These are phyloP conservation scores for Paraconiothyrium sp. DNA, from an alignment of 2,329 filamentous ascomycete species.

Conservation along the genomic window DNA sequence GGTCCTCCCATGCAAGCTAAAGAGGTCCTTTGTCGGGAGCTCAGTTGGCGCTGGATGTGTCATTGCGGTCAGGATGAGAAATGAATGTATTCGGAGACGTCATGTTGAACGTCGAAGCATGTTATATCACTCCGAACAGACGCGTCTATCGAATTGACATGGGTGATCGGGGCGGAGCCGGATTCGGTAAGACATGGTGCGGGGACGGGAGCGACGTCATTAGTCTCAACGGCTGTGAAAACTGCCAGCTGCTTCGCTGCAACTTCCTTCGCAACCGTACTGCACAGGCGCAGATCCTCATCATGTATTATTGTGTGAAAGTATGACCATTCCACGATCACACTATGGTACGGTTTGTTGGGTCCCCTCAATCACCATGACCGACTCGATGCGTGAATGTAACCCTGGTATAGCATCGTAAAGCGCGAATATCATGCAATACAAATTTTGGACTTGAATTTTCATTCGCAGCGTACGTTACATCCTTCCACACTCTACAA, in stretches of 20 bases:
- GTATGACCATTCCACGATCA: no score
- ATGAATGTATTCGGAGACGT: not conserved
- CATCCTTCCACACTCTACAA: slow-evolving; percentile 3
- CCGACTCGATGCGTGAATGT: not conserved
- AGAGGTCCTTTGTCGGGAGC: slow-evolving; percentile 31
- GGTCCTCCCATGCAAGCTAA: slow-evolving; percentile 34
- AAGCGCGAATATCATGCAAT: not conserved
- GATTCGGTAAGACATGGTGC: not conserved
- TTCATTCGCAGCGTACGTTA: slow-evolving; percentile 2
- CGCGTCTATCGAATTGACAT: not conserved
- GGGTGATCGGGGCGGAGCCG: not conserved
- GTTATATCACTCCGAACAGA: not conserved
- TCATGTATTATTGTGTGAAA: no score
- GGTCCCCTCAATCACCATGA: no score
- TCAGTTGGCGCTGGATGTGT: slow-evolving; percentile 27
- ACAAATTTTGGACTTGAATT: not conserved
- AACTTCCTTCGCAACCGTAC: not conserved
- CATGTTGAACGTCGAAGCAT: not conserved
- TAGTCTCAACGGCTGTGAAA: not conserved
- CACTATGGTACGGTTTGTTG: no score
- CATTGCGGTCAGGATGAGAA: slow-evolving; percentile 19
- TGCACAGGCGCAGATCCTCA: no score
- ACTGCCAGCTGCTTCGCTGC: not conserved
- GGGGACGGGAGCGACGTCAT: slow-evolving; percentile 8
- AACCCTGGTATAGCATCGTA: not conserved